Conservation (phyloP, 208 protist genomes). For the Acanthamoeba culbertsoni region DNA sequence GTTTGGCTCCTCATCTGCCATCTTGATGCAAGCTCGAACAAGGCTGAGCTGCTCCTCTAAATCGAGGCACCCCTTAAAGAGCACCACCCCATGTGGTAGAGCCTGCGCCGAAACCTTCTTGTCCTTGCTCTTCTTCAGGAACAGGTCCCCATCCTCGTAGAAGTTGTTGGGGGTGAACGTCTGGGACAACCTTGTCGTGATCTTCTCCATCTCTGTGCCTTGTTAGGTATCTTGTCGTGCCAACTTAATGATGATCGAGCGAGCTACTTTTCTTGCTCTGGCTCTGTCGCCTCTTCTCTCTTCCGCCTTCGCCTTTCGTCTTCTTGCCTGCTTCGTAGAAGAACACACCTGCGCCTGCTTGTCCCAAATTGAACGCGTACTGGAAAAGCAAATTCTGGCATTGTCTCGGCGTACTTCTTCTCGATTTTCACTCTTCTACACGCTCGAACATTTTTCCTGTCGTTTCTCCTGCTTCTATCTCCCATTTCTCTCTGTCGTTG, state of each 20-base stretch:
- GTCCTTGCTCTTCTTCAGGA: conserved; percentile 37
- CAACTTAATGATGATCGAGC: neutral
- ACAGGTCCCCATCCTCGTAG: conserved; percentile 4
- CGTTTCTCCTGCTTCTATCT: neutral
- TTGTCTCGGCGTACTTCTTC: neutral
- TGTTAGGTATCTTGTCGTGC: neutral
- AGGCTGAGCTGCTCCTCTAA: conserved; percentile 34
- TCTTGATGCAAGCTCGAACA: neutral
- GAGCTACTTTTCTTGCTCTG: neutral
- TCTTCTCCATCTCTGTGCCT: neutral
- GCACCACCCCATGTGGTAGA: conserved; percentile 26
- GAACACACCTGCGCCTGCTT: neutral
- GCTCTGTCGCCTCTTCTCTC: neutral
- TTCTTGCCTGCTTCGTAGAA: neutral
- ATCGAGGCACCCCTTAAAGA: conserved; percentile 4
- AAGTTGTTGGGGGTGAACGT: conserved; percentile 9
- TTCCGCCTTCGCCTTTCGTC: neutral
- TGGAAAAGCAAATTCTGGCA: conserved; percentile 8
- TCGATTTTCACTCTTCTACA: conserved; percentile 1
- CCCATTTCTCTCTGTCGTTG: too few species aligned
- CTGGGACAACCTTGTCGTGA: conserved; percentile 1
- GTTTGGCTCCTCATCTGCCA: conserved; percentile 33
- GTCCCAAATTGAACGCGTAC: conserved; percentile 1
- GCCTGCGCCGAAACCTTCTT: neutral
- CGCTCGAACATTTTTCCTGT: neutral